Base-by-base conservation (phyloP, 257 asterid species). In the Solanum appendiculatum region DNA sequence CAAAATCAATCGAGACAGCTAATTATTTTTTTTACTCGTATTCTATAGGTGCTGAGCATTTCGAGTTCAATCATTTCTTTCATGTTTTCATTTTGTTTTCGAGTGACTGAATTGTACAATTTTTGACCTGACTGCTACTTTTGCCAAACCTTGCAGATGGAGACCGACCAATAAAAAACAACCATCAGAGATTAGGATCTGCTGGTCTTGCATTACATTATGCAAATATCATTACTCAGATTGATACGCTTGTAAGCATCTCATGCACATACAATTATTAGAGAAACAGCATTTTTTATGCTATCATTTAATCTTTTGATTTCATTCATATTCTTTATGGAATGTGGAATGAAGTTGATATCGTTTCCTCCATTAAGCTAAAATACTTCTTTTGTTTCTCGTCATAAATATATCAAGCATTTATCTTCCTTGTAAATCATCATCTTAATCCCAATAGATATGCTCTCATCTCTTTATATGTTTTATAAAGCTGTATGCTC, bases 131-230 rank as follows among this genome's bases (percentile, higher is more conserved):
- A 81, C 56, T 81, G 85, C 85, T 81, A 72, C 69, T 84, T 68
- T 40, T 54, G 83, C 40, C 84, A 78, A 86, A 69, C 70, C 87
- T 89, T 91, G 87, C 89, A 95, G 98, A 93, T 88, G 95, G 92
- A 86, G 90, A 88, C 86, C 88, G 88, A 77, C 95, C 98, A 6
- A 89, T 88, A 31, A 92, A 92, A 87, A 91, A 86, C 90, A 87
- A 88, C 85, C 91, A 90, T 51, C 96, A 92, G 89, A 95, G 92
- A 91, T 88, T 97, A 95, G 99, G 99, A 56, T 92, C 96, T 86
- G 95, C 98, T 85, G 99, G 98, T 80, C 98, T 96, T 87, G 96
- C 99, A 31, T 92, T 96, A 83, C 99, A 96, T 86, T 95, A 96
- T 84, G 99, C 98, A 83, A 95, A 94, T 90, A 93, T 97, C 85